These are phyloP conservation scores for Vanrija sp. DNA, from an alignment of 1,284 basidiomycete species.

Conservation along the genomic window DNA sequence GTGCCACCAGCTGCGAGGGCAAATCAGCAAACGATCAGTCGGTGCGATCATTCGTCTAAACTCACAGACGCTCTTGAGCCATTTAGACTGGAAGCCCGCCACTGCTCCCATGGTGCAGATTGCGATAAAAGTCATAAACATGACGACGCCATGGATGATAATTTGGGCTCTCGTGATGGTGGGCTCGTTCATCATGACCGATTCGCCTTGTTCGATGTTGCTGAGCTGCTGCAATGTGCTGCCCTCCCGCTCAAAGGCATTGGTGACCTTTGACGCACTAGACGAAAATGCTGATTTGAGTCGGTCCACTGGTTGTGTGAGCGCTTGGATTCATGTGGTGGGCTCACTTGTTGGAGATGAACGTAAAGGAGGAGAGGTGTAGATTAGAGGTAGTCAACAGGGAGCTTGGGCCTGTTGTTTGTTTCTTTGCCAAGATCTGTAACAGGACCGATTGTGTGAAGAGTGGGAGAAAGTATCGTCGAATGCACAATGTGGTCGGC, in stretches of 20 bases:
- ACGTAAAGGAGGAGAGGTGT: no score
- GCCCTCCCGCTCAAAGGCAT: not conserved
- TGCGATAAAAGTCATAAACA: slow-evolving; percentile 83
- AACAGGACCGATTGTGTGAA: no score
- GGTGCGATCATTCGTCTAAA: slow-evolving; percentile 24
- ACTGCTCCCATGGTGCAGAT: slow-evolving; percentile 83
- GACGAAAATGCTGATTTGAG: slow-evolving; percentile 2
- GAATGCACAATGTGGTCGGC: no score
- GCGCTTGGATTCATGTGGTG: no score
- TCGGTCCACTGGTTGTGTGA: slow-evolving; percentile 7
- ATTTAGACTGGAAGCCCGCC: slow-evolving; percentile 78
- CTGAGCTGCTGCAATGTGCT: slow-evolving; percentile 4
- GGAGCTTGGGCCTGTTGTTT: no score
- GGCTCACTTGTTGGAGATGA: no score
- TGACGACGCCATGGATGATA: slow-evolving; percentile 2
- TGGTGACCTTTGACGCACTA: slow-evolving; percentile 1
- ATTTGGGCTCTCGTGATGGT: slow-evolving; percentile 1
- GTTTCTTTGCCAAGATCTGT: no score
- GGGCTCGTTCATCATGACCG: not conserved
- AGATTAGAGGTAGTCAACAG: no score
- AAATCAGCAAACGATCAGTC: not conserved
- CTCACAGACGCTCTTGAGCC: slow-evolving; percentile 74
- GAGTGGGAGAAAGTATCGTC: no score
- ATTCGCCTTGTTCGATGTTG: not conserved
- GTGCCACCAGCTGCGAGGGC: slow-evolving; percentile 67